These are phyloP conservation scores for Cadophora sp. DNA, from an alignment of 2,329 filamentous ascomycete genomes.

Conservation along the genomic window DNA sequence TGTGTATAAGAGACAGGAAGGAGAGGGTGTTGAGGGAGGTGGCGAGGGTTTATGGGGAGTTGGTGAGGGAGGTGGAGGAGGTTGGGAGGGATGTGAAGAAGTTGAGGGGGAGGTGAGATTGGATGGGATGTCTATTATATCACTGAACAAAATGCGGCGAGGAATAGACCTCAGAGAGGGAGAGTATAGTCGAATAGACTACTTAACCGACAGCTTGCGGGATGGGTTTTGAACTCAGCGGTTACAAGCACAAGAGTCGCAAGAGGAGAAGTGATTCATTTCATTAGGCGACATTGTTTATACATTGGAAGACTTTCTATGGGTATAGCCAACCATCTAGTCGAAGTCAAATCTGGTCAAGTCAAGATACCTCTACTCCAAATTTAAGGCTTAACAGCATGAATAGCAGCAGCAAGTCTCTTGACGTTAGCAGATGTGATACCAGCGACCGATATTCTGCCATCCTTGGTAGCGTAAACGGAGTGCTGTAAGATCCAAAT, in stretches of 20 bases:
- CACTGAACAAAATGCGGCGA: too few relatives aligned
- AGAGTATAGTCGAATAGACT: too few relatives aligned
- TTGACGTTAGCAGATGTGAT: constrained; percentile 83
- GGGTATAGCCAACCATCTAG: constrained; percentile 22
- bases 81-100: constrained; percentile 44
- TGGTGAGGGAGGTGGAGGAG: constrained; percentile 41
- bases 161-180: too few relatives aligned
- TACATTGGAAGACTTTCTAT: constrained; percentile 29
- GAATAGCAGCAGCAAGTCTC: constrained; percentile 82
- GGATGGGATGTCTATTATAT: neutral
- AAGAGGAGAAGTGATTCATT: neutral
- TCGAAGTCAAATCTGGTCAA: constrained; percentile 13
- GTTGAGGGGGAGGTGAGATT: constrained; percentile 33
- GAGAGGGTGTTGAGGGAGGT: constrained; percentile 45
- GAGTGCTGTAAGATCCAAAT: constrained; percentile 66
- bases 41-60: constrained; percentile 44
- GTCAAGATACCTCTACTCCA: constrained; percentile 4
- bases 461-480: constrained; percentile 95
- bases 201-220: too few relatives aligned
- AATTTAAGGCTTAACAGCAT: constrained; percentile 69
- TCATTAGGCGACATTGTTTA: constrained; percentile 20
- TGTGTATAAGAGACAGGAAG: constrained; percentile 41
- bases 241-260: neutral
- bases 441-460: constrained; percentile 84
- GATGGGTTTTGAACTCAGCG: neutral